Base-by-base conservation (phyloP, 495 filamentous ascomycete genomes). In the Lophiostoma macrostomum region DNA sequence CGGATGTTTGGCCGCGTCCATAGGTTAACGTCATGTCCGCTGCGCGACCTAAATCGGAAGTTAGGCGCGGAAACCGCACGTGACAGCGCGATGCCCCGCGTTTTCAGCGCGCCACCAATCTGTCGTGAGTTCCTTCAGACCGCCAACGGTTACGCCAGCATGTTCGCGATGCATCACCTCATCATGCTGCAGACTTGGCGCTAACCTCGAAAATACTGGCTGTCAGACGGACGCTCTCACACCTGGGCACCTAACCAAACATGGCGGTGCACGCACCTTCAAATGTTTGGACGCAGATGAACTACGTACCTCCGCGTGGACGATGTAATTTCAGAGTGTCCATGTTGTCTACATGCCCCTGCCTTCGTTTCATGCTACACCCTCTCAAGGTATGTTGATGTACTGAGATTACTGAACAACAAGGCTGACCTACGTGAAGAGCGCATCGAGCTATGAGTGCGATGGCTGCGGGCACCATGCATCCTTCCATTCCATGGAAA, bases 281-380 rank as follows among this genome's bases (percentile, higher is more conserved):
- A 14, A 57, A 57, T 52, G 61, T 72, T 30, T 72, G 68, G 69
- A 37, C 58, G 1, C 59, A 56, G 14, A 73, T 71, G 70, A 38
- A 46, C 50, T 73, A 73, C 43, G 53, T 52, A 4, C 68, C 69
- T 7, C 73, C 74, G 3, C 71, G 68, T 22, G 74, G 74, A 37
- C 59, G 60, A 23, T 77, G 74, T 63, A 69, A 70, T 40, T 65
- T 67, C 46, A 73, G 71, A 50, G 43, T 58, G 3, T 72, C 72
- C 38, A 54, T 79, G 48, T 45, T 80, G 42, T 65, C 67, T 6
- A 63, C 55, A 28, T 80, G 77, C 61, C 68, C 77, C 6, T 80
- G 77, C 61, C 64, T 76, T 45, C 71, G 77, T 31, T 80, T 80
- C 73, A 80, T 80, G 77, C 58, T 78, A 29, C 79, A 80, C 62